Evolutionary conservation across 106 monocot genomes (phyloP), one percentile per base, ranked within the genome.

Genomic region (Dendrobium chrysotoxum): DNA sequence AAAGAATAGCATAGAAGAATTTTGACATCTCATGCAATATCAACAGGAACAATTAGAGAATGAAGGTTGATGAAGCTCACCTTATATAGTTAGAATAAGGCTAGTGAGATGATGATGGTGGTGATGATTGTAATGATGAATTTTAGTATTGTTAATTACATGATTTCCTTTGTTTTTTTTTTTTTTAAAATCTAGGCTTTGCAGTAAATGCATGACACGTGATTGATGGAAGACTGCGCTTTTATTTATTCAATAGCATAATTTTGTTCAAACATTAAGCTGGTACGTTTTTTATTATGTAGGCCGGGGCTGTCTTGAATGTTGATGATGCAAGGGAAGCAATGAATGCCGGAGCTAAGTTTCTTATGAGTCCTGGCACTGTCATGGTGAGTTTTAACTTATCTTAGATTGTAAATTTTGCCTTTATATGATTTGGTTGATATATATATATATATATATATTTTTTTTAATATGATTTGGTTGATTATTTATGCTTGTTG

Each of bases 281-380:
- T 1, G 38, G n/a, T 57, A 65, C 23, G 23, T 26, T 20, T 12
- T 50, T 85, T 6, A 25, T 75, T 58, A 23, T 76, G 10, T 82
- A 94, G 91, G 89, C 85, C 42, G 96, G 96, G n/a, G 93, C 93
- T 23, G 80, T 96, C 78, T 85, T 96, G 82, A 87, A 84, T 86
- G 65, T 74, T 38, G 79, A 81, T 26, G 93, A 96, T 92, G 96
- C 93, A 74, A 88, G 83, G 78, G 87, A 83, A 77, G 91, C 90
- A 65, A 77, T 88, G 71, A 78, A 86, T 47, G 93, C 90, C 39
- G 96, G 96, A 4, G 93, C 93, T 44, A 92, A 87, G 81, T 93
- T 96, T 86, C 86, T 96, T 38, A 93, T 93, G 93, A 92, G 93
- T 85, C 96, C 96, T 85, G 72, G 75, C 75, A 93, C 92, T 41